These are phyloP conservation scores for Harringtonia lauricola DNA, from an alignment of 2,329 filamentous ascomycete species.

Conservation along the genomic window DNA sequence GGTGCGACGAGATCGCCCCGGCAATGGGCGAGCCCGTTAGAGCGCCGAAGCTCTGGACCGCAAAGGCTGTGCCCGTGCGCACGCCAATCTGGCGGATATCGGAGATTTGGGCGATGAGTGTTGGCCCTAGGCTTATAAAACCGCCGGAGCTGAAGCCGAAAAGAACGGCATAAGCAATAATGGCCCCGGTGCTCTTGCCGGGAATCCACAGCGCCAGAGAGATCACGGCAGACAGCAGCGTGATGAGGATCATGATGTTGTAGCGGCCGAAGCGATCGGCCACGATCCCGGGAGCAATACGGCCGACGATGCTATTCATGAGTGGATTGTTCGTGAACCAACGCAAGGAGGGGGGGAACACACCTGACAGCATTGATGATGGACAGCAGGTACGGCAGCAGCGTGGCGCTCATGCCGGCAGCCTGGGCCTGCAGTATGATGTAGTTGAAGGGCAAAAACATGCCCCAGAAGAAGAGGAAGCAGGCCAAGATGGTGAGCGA, in stretches of 20 bases:
- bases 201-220: conserved; percentile 31
- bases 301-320: conserved; percentile 30
- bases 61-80: conserved; percentile 45
- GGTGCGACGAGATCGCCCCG: conserved; percentile 32
- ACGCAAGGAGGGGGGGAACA: background rate
- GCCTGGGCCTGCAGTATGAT: conserved; percentile 35
- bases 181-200: conserved; percentile 34
- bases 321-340: background rate
- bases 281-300: conserved; percentile 37
- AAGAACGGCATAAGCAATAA: conserved; percentile 48
- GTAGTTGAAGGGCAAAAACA: conserved; percentile 45
- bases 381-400: conserved; percentile 36
- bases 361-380: conserved; percentile 42
- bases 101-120: conserved; percentile 48
- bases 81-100: conserved; percentile 49
- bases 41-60: conserved; percentile 42
- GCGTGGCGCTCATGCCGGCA: conserved; percentile 27
- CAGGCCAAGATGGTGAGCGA: conserved; percentile 29
- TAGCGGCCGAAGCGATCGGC: conserved; percentile 29
- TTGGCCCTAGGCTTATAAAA: conserved; percentile 46
- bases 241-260: conserved; percentile 34
- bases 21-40: conserved; percentile 48
- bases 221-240: conserved; percentile 26
- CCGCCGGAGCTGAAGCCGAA: conserved; percentile 57
- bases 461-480: conserved; percentile 45